These are phyloP conservation scores for Pyrrhoderma noxium DNA, from an alignment of 1,284 basidiomycete species.

Conservation along the genomic window DNA sequence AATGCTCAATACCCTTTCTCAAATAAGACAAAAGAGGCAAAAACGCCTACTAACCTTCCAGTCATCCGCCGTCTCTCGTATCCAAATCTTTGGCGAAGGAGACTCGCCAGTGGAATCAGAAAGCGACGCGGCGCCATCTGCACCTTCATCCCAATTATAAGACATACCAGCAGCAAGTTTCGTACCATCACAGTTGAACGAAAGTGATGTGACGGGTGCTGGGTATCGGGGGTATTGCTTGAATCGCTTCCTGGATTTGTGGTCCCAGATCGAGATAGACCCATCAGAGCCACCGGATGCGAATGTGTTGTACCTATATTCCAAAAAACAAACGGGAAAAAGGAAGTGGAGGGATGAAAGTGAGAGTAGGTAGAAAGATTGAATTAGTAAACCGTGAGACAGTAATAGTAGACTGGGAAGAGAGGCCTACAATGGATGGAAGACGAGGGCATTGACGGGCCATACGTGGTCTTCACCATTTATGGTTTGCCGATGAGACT, in stretches of 20 bases:
- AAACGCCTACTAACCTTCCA: constrained; percentile 41
- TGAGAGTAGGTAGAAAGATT: constrained; percentile 3
- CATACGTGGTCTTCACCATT: constrained; percentile 97
- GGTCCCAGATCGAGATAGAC: constrained; percentile 93
- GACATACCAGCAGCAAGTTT: constrained; percentile 77
- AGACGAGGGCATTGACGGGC: constrained; percentile 92
- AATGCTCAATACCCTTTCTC: no score
- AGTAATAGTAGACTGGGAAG: no score
- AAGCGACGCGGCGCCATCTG: constrained; percentile 45
- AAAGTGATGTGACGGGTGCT: constrained; percentile 62
- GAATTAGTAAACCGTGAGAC: not conserved
- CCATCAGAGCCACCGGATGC: constrained; percentile 91
- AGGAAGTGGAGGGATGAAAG: constrained; percentile 1
- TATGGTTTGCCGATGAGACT: constrained; percentile 89
- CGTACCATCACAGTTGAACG: constrained; percentile 79
- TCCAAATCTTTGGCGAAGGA: constrained; percentile 30
- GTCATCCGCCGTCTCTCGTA: constrained; percentile 39
- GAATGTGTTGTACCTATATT: constrained; percentile 81
- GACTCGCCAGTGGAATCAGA: constrained; percentile 23
- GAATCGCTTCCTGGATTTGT: constrained; percentile 91
- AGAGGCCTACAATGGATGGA: constrained; percentile 72
- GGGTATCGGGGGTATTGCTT: constrained; percentile 81
- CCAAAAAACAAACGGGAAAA: not conserved
- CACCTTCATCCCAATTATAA: constrained; percentile 85
- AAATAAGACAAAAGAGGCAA: not conserved